phyloP scores from a whole-genome alignment of 805 yeast genomes.

The Jamesozyma piceae region DNA sequence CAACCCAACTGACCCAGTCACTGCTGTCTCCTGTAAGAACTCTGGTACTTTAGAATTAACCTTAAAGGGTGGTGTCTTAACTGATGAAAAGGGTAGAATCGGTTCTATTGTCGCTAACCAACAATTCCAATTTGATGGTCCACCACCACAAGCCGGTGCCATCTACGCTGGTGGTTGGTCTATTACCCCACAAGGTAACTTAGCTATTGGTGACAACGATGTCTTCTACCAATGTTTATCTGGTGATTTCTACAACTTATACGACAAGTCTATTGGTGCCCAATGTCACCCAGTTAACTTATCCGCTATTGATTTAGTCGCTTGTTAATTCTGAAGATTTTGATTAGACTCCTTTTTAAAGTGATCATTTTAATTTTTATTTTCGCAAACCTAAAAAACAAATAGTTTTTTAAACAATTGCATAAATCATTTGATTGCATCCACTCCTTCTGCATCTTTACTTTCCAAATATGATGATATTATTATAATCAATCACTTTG shows the following conservation, averaged over 20 bases:
- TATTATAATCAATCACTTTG: neutral
- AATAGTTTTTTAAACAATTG: too few species aligned
- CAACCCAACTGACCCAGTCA: neutral
- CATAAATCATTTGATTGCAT: conserved; percentile 7
- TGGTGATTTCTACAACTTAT: conserved; percentile 60
- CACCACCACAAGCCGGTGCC: conserved; percentile 63
- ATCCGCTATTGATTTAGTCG: conserved; percentile 1
- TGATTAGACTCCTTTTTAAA: too few species aligned
- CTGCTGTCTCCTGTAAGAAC: conserved; percentile 27
- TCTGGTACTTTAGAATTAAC: conserved; percentile 40
- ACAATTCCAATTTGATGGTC: conserved; percentile 68
- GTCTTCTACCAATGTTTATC: conserved; percentile 57
- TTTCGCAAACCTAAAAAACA: too few species aligned
- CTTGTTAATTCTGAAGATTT: neutral
- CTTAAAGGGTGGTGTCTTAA: conserved; percentile 39
- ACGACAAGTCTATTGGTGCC: conserved; percentile 40
- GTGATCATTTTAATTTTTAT: too few species aligned
- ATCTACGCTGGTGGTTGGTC: conserved; percentile 54
- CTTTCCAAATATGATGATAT: too few species aligned
- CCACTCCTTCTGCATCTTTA: conserved; percentile 8
- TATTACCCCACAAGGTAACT: conserved; percentile 40
- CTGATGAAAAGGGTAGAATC: conserved; percentile 49
- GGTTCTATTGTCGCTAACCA: conserved; percentile 64
- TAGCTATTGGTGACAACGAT: conserved; percentile 48
- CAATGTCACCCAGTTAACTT: conserved; percentile 1